Base-by-base conservation (phyloP, 2,329 filamentous ascomycete species). In the Cordyceps pruinosa region DNA sequence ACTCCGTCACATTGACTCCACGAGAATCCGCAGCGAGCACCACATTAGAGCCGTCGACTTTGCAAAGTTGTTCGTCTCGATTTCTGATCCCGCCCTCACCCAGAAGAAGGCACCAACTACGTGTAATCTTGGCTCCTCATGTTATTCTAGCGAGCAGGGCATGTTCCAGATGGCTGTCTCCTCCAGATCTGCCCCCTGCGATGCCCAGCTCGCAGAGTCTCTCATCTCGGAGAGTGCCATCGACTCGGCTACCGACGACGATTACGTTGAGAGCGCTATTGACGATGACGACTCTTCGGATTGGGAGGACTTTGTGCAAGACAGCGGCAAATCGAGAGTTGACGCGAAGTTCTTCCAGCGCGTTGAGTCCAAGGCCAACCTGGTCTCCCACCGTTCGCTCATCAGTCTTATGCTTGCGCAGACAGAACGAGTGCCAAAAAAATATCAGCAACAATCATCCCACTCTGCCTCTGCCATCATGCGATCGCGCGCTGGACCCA, bases 21-120 rank as follows among this genome's bases (percentile, higher is more conserved):
- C 79, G 66, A 80, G 82, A 68, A 86, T 82, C 70, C 81, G 88
- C 59, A 89, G 86, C 68, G 88, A 94, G 69, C 88, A 89, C 67
- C 92, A 96, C 73, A 93, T 97, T 64, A 95, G 91, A n/a, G 90
- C 93, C 6, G 83, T 89, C 66, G 89, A 94, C 65, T 80, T 97
- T 30, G 90, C 96, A 73, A 95, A 95, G 76, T 95, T 97, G 83
- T 89, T 97, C 39, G 84, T 89, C 58, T 90, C 87, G 39, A 97
- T 97, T 58, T 94, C 78, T 30, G 76, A 81, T 39, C 89, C 88
- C 75, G 83, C 82, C 63, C 95, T 90, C 0, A 82, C 83, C 64
- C 80, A 84, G 50, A 85, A 84, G 76, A 85, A 83, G 71, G 73
- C 73, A 62, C 73, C 73, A 44, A 73, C 81, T 15, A 78, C 77